Evolutionary conservation across 306 rosid species (phyloP).

Genomic region (Glycine latifolia): DNA sequence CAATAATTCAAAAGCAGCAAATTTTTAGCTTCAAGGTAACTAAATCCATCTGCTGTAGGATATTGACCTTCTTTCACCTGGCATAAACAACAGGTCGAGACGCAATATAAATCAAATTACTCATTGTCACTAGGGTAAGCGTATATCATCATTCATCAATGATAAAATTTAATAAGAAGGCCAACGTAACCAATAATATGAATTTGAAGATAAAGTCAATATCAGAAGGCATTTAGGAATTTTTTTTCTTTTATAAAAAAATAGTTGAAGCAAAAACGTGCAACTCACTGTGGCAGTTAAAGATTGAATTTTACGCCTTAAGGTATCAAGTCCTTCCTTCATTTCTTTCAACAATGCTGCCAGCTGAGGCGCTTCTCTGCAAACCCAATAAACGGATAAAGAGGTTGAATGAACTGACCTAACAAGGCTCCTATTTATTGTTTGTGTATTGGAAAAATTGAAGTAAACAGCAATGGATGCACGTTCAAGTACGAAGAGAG

Average conservation of each 20-base stretch:
- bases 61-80: constrained; percentile 73
- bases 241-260: background rate
- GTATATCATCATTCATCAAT: background rate
- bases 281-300: constrained; percentile 70
- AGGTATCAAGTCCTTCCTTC: constrained; percentile 78
- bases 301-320: constrained; percentile 69
- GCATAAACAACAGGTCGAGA: constrained; percentile 32
- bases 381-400: background rate
- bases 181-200: background rate
- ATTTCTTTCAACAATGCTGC: constrained; percentile 75
- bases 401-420: background rate
- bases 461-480: background rate
- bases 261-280: background rate
- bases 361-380: constrained; percentile 72
- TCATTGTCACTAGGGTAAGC: background rate
- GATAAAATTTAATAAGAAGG: background rate
- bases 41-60: constrained; percentile 78
- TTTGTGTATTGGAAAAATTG: no score
- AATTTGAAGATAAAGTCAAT: background rate
- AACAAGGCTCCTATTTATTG: background rate
- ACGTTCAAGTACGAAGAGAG: background rate
- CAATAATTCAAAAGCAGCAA: constrained; percentile 81
- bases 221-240: background rate
- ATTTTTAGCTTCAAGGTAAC: constrained; percentile 91
- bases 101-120: constrained; percentile 4